Evolutionary conservation across 2,329 filamentous ascomycete genomes (phyloP).

Genomic region (Ophiostoma piceae): DNA sequence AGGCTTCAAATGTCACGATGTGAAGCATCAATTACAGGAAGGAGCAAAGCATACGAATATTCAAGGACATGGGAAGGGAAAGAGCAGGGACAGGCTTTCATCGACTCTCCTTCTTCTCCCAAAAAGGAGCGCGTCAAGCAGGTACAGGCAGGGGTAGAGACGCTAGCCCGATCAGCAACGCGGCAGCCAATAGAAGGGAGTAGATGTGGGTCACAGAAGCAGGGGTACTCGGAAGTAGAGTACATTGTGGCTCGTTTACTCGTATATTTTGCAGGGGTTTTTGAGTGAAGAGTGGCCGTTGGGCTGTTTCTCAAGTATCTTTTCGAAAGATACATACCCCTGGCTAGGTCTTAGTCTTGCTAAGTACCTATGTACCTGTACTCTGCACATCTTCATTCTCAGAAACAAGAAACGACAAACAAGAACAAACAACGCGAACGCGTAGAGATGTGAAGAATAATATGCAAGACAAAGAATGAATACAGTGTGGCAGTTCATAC

Average conservation of each 20-base stretch:
- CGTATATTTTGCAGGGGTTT: background rate
- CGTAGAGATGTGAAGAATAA: background rate
- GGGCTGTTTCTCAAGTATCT: background rate
- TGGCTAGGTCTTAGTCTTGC: background rate
- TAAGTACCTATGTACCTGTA: background rate
- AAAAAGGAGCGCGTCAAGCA: conserved; percentile 1
- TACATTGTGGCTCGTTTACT: background rate
- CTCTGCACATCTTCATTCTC: background rate
- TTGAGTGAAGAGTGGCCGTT: background rate
- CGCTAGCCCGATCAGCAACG: background rate
- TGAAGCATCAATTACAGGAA: background rate
- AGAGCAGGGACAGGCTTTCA: background rate
- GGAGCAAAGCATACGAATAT: background rate
- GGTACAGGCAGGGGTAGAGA: background rate
- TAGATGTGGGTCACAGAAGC: background rate
- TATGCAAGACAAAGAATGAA: no score
- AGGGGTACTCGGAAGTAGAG: background rate
- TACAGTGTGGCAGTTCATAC: no score
- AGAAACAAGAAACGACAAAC: background rate
- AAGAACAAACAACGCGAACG: background rate
- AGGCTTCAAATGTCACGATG: background rate
- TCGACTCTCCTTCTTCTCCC: no score
- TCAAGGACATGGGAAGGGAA: background rate
- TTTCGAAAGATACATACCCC: background rate
- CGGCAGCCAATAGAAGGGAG: background rate